Base-by-base conservation (phyloP, 192 early-diverging fungal species). In the Backusella tarrabulga region DNA sequence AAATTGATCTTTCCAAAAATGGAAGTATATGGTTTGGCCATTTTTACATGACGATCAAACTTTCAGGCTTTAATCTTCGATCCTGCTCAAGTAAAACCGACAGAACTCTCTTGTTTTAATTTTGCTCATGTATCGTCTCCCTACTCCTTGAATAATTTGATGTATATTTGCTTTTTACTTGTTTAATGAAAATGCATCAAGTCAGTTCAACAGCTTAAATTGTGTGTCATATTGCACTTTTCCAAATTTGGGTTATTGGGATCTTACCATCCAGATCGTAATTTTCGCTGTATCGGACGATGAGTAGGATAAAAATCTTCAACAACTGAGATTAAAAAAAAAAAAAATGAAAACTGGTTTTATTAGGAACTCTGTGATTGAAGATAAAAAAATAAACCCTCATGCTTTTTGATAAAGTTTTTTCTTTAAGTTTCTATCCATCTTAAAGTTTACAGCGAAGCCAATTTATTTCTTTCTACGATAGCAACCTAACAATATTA, bases 221-320 rank as follows among this genome's bases (percentile, higher is more conserved):
- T 11, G 7, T 12, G 12, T 26, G 26, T 29, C 56, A 63, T 63
- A 9, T 63, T 26, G 56, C 56, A 63, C 56, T 63, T 63, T 63
- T 63, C 56, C 12, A 63, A 63, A 63, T 29, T 29, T 29, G 56
- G 56, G 23, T 63, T 63, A 29, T 63, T 63, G 56, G 56, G 56
- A 63, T 63, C 56, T 63, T 63, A 9, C 26, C 23, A 23, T 63
- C 26, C 11, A 12, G 56, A 63, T 60, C 56, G 56, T 14, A 9
- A 26, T 26, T 60, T 60, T 60, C 12, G 56, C 56, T 60, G 56
- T 60, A 60, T 60, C 56, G 56, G 56, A 60, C 56, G 56, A 60
- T 60, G 23, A 11, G 9, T 5, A 60, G 23, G 46, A 0, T 60
- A 26, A 60, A 60, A 60, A 60, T 23, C 23, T n/a, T 50, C 2